phyloP scores from a whole-genome alignment of 2,329 filamentous ascomycete genomes.

The Colletotrichum godetiae region DNA sequence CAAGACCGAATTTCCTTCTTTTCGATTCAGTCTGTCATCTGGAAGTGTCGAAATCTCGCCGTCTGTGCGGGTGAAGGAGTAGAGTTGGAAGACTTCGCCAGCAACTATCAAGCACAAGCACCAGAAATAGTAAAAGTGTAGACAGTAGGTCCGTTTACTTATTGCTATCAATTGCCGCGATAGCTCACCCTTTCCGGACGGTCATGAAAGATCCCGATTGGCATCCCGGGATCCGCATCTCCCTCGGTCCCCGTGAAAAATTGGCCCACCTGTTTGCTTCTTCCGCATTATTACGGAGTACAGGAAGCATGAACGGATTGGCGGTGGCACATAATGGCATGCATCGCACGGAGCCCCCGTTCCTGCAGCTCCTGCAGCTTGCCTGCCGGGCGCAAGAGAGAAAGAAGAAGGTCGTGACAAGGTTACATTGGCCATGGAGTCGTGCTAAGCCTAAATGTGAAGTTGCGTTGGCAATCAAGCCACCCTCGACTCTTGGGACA shows the following conservation, averaged over 20 bases:
- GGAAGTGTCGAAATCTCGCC: not conserved
- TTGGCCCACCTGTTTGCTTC: no score
- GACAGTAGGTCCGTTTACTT: not conserved
- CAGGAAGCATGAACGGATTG: not conserved
- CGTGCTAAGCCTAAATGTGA: constrained; percentile 1
- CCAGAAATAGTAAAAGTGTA: not conserved
- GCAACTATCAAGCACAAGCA: not conserved
- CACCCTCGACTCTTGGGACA: not conserved
- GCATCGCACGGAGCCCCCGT: not conserved
- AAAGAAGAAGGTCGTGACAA: constrained; percentile 10
- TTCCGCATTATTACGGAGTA: not conserved
- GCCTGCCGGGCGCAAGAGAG: constrained; percentile 1
- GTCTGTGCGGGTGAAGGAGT: not conserved
- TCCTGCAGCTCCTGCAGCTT: not conserved
- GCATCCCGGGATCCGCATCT: not conserved
- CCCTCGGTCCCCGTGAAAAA: not conserved
- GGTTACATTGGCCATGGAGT: constrained; percentile 16
- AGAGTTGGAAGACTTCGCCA: not conserved
- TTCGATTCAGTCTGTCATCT: not conserved
- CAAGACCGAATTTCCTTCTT: not conserved
- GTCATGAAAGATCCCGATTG: not conserved
- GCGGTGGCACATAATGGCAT: not conserved
- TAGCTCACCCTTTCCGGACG: not conserved
- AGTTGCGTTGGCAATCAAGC: not conserved
- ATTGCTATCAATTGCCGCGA: not conserved